Evolutionary conservation across 2,329 filamentous ascomycete genomes (phyloP), one percentile per base, ranked within the genome.

Genomic region (Colletotrichum navitas): DNA sequence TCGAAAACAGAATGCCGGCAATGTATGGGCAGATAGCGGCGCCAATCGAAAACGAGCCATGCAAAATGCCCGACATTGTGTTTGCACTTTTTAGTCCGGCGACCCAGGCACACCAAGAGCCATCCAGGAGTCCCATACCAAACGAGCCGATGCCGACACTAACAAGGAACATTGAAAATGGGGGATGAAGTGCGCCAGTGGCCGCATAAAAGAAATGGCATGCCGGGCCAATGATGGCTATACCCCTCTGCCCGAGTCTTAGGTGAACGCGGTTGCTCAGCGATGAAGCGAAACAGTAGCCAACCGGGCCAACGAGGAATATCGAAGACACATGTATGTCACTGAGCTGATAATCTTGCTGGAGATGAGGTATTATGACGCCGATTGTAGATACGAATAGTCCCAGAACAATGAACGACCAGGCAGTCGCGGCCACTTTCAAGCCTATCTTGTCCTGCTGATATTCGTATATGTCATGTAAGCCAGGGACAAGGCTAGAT

Each of bases 1-100:
- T 89, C 0, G 91, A 90, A 41, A 95, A 88, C 87, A 95, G 90
- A 3, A 88, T 86, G 0, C 93, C 94, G 1, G 92, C 92, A 68
- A 94, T 85, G 5, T 94, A 79, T 0, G 93, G 93, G 6, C 87
- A 85, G 11, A 94, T 82, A 0, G 91, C 91, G 0, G 90, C 93
- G 0, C 93, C 93, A 0, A 93, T 76, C 0, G 92, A 92, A 76
- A 94, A 95, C 39, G 88, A 88, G 0, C 88, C 91, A 77, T 94
- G 92, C 32, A 95, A 80, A 65, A 94, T 85, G 1, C 93, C 93
- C 0, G 94, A 86, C 1, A 95, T 82, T 76, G 74, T 76, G 70
- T 83, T 85, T n/a, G 81, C 80, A 21, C 78, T 80, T 2, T 78
- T 74, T 76, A 84, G 77, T 3, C 75, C 79, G 0, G 79, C 83